Conservation (phyloP, 163 green algal genomes). For the Chloromonas sp. region DNA sequence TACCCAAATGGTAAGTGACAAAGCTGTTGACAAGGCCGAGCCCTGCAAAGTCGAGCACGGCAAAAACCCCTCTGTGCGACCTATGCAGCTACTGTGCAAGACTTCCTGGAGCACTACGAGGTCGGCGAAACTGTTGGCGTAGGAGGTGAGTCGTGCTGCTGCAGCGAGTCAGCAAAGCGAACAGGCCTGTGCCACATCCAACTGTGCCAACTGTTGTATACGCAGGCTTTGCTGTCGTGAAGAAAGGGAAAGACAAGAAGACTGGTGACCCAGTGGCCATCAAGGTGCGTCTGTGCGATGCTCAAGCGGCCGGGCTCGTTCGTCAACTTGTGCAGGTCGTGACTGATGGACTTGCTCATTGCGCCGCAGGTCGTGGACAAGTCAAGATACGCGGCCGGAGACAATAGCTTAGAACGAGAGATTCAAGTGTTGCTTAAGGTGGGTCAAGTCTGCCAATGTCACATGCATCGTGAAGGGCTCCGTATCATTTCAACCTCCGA, state of each 20-base stretch:
- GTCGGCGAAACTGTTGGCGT: constrained; percentile 68
- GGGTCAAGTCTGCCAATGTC: not conserved
- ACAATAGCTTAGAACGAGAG: constrained; percentile 72
- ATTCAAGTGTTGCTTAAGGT: constrained; percentile 74
- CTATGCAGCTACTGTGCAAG: constrained; percentile 59
- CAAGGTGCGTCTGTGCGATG: constrained; percentile 46
- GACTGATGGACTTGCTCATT: too few relatives aligned
- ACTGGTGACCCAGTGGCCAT: constrained; percentile 62
- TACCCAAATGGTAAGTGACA: not conserved
- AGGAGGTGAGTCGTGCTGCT: constrained; percentile 42
- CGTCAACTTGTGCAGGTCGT: not conserved
- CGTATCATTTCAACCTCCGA: not conserved
- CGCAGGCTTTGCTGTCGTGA: constrained; percentile 67
- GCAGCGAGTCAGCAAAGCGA: not conserved
- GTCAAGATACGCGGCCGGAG: constrained; percentile 61
- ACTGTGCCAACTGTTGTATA: not conserved
- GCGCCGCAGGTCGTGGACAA: constrained; percentile 70
- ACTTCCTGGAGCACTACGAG: constrained; percentile 71
- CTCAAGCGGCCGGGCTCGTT: not conserved
- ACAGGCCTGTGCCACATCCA: too few relatives aligned
- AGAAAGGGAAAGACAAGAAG: constrained; percentile 62
- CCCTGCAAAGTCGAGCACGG: constrained; percentile 5
- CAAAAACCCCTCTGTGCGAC: not conserved
- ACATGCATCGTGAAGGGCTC: not conserved
- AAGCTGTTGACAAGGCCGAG: not conserved